Evolutionary conservation across 805 yeast species (phyloP), one percentile per base, ranked within the genome.

Genomic region (Pichia deserticola): DNA sequence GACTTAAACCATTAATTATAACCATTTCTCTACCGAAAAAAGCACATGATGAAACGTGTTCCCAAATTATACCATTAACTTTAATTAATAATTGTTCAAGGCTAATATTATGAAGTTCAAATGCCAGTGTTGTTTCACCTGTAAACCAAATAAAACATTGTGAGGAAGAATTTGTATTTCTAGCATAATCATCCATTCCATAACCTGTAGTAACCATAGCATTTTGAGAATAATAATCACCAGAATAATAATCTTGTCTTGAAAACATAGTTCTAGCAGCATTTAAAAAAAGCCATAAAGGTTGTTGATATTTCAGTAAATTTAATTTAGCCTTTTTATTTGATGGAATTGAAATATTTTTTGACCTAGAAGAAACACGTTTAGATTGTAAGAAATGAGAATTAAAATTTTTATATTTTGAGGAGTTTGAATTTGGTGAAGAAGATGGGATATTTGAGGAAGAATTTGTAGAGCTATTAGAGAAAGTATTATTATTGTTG

Each of bases 31-130:
- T 76, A 34, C 74, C 73, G 27, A 68, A 67, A 15, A 69, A 60
- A 13, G 71, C 69, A 43, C 80, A 80, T 37, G 77, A 71, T 0
- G 81, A 72, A 1, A 80, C 79, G 58, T 82, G 87, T 29, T 81
- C 76, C 89, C 89, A 84, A 12, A 77, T 72, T 27, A 83, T 74
- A 27, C 87, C 88, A 57, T 84, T 83, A 5, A 84, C 87, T 48
- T 71, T 65, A 11, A 73, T 74, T 42, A 70, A 66, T 6, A 75
- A 60, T 48, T 66, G 74, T 45, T 73, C 72, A 48, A 71, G 68
- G 42, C 63, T 61, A 20, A 72, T 71, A 45, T 77, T 72, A 45
- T 73, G 69, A 35, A 79, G 62, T 51, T 75, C 79, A 54, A 78
- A 76, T 2, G 76, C 76, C 36, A 79, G 68, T 25, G 78, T 64